A percentile compares a stretch with the other conserved stretches of the same genome.
Evolutionary conservation across 768 basidiomycete species (phyloP).

Genomic region (Exsudoporus frostii): DNA sequence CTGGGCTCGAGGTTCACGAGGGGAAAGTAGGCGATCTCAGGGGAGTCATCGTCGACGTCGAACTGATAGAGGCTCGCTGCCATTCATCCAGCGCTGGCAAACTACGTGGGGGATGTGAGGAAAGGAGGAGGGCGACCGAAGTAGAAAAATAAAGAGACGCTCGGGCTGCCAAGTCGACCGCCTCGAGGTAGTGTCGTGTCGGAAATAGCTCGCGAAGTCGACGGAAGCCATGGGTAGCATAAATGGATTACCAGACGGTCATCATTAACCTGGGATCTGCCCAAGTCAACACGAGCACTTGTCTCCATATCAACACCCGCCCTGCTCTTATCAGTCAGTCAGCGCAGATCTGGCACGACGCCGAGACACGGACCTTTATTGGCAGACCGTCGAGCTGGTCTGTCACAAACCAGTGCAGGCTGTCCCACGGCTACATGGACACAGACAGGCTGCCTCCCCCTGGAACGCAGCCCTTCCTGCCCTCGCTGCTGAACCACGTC

Average conservation of each 20-base stretch:
- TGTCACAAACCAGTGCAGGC: conserved; percentile 21
- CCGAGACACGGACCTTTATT: not conserved
- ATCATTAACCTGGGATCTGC: not conserved
- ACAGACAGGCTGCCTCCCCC: conserved; percentile 35
- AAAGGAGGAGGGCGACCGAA: conserved; percentile 2
- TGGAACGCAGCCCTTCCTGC: conserved; percentile 49
- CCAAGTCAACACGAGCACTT: not conserved
- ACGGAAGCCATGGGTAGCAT: not conserved
- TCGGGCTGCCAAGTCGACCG: conserved; percentile 16
- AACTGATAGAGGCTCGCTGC: conserved; percentile 33
- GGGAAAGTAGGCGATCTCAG: conserved; percentile 58
- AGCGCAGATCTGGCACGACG: conserved; percentile 4
- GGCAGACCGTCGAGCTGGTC: too few relatives aligned
- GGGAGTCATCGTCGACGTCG: conserved; percentile 65
- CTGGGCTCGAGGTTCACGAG: conserved; percentile 52
- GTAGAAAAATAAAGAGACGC: conserved; percentile 18
- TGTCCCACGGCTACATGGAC: too few relatives aligned
- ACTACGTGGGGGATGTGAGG: conserved; percentile 2
- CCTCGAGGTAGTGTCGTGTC: conserved; percentile 33
- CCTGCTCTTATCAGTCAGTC: not conserved
- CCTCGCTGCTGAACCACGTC: conserved; percentile 46
- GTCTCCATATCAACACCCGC: conserved; percentile 24
- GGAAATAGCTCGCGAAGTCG: conserved; percentile 17
- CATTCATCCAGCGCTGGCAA: conserved; percentile 32
- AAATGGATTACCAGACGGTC: not conserved